Conservation (phyloP, 2,329 filamentous ascomycete species). For the Penicillium sp. region DNA sequence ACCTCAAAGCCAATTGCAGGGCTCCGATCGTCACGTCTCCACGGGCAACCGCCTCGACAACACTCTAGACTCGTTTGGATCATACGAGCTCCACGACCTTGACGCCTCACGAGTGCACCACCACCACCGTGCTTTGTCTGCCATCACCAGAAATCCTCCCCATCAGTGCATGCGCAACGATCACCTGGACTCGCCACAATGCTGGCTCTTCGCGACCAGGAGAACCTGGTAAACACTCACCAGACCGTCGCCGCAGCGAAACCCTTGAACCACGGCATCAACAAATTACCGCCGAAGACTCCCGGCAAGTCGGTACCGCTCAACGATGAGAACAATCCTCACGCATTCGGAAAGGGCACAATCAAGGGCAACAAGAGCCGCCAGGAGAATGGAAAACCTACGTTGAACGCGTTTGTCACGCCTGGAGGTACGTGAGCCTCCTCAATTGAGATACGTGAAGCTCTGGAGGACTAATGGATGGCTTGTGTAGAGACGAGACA, state of each 20-base stretch:
- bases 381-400: constrained; percentile 59
- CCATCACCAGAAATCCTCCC: neutral
- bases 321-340: constrained; percentile 81
- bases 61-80: constrained; percentile 27
- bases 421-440: constrained; percentile 68
- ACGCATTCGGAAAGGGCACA: constrained; percentile 61
- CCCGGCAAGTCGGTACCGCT: constrained; percentile 79
- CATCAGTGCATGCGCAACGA: constrained; percentile 24
- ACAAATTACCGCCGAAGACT: constrained; percentile 71
- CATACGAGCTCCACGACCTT: constrained; percentile 3
- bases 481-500: constrained; percentile 57
- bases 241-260: constrained; percentile 72
- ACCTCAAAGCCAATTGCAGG: constrained; percentile 22
- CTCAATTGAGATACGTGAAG: constrained; percentile 2
- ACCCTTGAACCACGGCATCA: constrained; percentile 66
- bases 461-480: constrained; percentile 13
- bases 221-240: constrained; percentile 78
- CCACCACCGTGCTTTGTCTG: constrained; percentile 14
- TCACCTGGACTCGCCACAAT: constrained; percentile 51
- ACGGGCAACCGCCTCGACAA: constrained; percentile 42
- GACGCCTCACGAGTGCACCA: constrained; percentile 7
- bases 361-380: constrained; percentile 59
- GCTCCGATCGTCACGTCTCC: constrained; percentile 34
- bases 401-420: constrained; percentile 71
- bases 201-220: constrained; percentile 81